Base-by-base conservation (phyloP, 73 alveolate genomes). In the Stentor roeselii region DNA sequence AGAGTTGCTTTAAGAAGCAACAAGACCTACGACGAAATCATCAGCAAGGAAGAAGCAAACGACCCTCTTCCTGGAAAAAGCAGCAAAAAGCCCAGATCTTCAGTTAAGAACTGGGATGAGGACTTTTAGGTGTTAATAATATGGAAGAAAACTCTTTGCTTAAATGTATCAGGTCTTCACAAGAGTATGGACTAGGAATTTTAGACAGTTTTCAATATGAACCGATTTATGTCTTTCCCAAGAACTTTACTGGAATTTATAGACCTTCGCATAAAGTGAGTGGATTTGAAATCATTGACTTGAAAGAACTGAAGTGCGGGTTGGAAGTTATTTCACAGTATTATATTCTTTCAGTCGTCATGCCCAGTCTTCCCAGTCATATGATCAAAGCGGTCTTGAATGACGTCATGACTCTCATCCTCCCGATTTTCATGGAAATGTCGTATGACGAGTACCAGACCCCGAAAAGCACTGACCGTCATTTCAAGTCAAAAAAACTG, bases 61-160 rank as follows among this genome's bases (percentile, higher is more conserved):
- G 67, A 50, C 21, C 6, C 30, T 21, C 6, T 50, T 21, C 67
- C 67, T 11, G 30, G 30, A 50, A 50, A 50, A 50, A 50, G 67
- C 67, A 50, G 67, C 67, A 50, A 50, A 50, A 50, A 50, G 21
- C 67, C 67, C 21, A 50, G 21, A 50, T 6, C 67, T 11, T 11
- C 21, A 6, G 6, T 11, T 21, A 21, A 6, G 6, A 50, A 50
- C 67, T 50, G 67, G 67, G 67, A 50, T 50, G 67, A 50, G 21
- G 67, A 50, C 21, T 50, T 50, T 50, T 50, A 50, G n/a, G n/a
- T n/a, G n/a, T n/a, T n/a, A n/a, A n/a, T n/a, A 50, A 50, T 50
- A 50, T 50, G 67, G 67, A 50, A 50, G 80, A 67, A 67, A 32
- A 67, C 80, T 1, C 34, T 30, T 27, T 67, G 80, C n/a, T 21